Percentiles rank a stretch among this genome's conserved stretches.
Conservation (phyloP, 2,329 filamentous ascomycete genomes). For the Zymoseptoria brevis region DNA sequence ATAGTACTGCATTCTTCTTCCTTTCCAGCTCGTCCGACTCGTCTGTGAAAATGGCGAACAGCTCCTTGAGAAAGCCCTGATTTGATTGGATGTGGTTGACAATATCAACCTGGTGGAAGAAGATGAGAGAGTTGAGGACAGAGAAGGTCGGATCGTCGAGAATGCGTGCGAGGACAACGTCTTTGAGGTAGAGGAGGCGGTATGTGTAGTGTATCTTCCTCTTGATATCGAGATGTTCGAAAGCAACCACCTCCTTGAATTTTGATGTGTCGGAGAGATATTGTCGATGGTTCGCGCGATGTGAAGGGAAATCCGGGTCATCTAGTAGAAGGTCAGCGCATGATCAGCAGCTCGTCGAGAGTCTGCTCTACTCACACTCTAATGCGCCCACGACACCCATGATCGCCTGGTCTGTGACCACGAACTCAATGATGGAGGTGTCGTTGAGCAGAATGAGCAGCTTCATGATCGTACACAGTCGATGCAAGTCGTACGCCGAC, state of each 20-base stretch:
- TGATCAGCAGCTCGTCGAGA: not conserved
- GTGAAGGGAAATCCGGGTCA: constrained; percentile 92
- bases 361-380: constrained; percentile 53
- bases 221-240: constrained; percentile 71
- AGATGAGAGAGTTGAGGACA: constrained; percentile 93
- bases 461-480: constrained; percentile 97
- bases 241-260: constrained; percentile 93
- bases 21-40: constrained; percentile 54
- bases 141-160: constrained; percentile 96
- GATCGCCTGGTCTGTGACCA: constrained; percentile 82
- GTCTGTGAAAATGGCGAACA: constrained; percentile 76
- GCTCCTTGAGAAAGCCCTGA: constrained; percentile 65
- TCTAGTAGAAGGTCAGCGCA: constrained; percentile 43
- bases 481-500: constrained; percentile 75
- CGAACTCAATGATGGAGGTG: constrained; percentile 85
- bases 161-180: constrained; percentile 93
- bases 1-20: constrained; percentile 89
- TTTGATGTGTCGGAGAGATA: constrained; percentile 82
- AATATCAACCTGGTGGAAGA: constrained; percentile 98
- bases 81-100: constrained; percentile 89
- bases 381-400: constrained; percentile 89
- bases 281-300: constrained; percentile 94
- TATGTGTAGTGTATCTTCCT: constrained; percentile 96
- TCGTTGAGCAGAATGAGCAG: constrained; percentile 90
- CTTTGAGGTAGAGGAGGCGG: constrained; percentile 90